These are phyloP conservation scores for Populus deltoides DNA, from an alignment of 345 rosid species.

Conservation along the genomic window DNA sequence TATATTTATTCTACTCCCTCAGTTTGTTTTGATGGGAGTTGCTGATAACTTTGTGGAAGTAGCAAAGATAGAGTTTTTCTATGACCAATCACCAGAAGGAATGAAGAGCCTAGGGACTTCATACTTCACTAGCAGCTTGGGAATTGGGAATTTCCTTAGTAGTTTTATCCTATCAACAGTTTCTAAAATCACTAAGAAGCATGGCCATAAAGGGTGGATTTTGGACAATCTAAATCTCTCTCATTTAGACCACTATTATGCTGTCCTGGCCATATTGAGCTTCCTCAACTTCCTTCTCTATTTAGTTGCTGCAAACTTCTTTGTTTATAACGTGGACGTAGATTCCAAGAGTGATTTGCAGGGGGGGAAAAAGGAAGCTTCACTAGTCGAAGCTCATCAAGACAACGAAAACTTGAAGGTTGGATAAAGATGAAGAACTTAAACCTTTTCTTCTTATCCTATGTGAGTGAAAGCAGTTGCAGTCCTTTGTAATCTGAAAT, in stretches of 20 bases:
- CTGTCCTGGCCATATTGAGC: slow-evolving; percentile 50
- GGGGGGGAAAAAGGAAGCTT: slow-evolving; percentile 10
- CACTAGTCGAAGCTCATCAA: slow-evolving; percentile 1
- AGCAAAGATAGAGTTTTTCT: slow-evolving; percentile 83
- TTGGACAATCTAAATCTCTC: slow-evolving; percentile 64
- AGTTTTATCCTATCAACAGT: slow-evolving; percentile 53
- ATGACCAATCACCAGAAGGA: slow-evolving; percentile 77
- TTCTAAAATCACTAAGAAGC: slow-evolving; percentile 40
- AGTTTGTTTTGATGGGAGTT: slow-evolving; percentile 71
- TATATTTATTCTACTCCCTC: slow-evolving; percentile 63
- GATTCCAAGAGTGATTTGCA: slow-evolving; percentile 12
- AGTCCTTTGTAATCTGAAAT: no score
- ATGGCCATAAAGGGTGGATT: slow-evolving; percentile 63
- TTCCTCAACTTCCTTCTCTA: slow-evolving; percentile 52
- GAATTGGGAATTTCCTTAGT: slow-evolving; percentile 63
- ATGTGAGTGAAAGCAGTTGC: no score
- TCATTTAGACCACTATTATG: slow-evolving; percentile 60
- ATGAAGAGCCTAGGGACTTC: slow-evolving; percentile 85
- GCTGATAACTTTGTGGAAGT: slow-evolving; percentile 72
- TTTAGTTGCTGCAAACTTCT: slow-evolving; percentile 49
- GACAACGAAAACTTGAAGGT: slow-evolving; percentile 5
- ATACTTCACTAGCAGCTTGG: slow-evolving; percentile 57
- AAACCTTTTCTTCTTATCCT: no score
- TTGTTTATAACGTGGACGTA: slow-evolving; percentile 53
- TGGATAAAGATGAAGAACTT: neutral